Evolutionary conservation across 768 basidiomycete genomes (phyloP), one percentile per base, ranked within the genome.

Genomic region (Naganishia vishniacii): DNA sequence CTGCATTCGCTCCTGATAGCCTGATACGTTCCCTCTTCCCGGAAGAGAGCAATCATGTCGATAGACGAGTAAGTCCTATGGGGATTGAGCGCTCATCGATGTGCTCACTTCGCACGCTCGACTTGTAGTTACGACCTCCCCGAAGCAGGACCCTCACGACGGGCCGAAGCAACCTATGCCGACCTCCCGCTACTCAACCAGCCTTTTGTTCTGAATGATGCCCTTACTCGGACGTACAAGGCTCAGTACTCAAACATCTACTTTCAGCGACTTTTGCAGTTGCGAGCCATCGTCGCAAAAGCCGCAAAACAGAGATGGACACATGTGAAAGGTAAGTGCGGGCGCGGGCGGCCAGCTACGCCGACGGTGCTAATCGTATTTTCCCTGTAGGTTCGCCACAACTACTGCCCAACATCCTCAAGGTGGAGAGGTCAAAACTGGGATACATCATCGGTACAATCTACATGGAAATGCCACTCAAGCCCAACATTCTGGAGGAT

Each of bases 381-480:
- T 8, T 44, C 15, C 34, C 16, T 32, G 51, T 70, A 89, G 89
- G 85, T 9, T 80, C 82, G 12, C 90, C 91, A 0, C 72, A 81
- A 12, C 81, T 86, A 31, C 83, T 93, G n/a, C 82, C 85, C 6
- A 82, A 89, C 31, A 88, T 94, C 2, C 84, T 95, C 4, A 94
- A 98, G 64, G 86, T 98, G 8, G 80, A 85, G 48, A 88, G 90
- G 70, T 87, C 87, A 0, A 81, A 87, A 70, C 80, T 94, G 61
- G 95, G 91, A 77, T 97, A 87, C 76, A 83, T 98, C 66, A 80
- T 95, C 60, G 95, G 95, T 3, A 99, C 95, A 0, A 86, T 97
- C 6, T 99, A 97, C 76, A 87, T 98, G 85, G 92, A 99, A 65
- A 99, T 99, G 95, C 90, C 92, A 9, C 81, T 98, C 58, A 99